Base-by-base conservation (phyloP, 2,329 filamentous ascomycete species). In the Parastagonospora nodorum region DNA sequence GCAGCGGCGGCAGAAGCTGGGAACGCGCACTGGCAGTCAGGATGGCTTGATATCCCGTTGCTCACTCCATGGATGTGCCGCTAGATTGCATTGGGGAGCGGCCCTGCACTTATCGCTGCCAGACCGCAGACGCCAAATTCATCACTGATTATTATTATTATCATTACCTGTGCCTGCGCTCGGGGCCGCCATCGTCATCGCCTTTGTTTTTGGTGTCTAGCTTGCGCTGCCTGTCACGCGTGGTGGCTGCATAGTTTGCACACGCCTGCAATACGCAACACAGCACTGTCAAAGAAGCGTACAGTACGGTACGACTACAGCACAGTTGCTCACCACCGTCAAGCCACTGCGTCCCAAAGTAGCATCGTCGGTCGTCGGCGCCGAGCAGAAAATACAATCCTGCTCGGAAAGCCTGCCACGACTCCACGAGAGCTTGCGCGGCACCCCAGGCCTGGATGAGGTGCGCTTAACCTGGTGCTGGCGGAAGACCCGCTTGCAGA, bases 61-160 rank as follows among this genome's bases (percentile, higher is more conserved):
- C 49, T 50, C 36, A 37, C 50, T 42, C 24, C 24, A 44, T 45
- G 53, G 52, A 55, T 29, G 39, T 8, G 51, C 50, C 55, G 46
- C 58, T 61, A 61, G 58, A 38, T 36, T 48, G 53, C 45, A 50
- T 61, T 59, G 40, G 55, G 55, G 27, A 45, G 31, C 42, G 45
- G 55, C 35, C 53, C 48, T 59, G 51, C 53, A 59, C 53, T 59
- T 59, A 61, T 61, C 56, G 53, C 56, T 53, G 51, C 45, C 45
- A 46, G 19, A 24, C 19, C 19, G 19, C 41, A 42, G 40, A 55
- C 51, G 52, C 57, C 57, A 55, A 41, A 44, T 37, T n/a, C 58
- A 55, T 53, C 49, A 44, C 50, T 53, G 54, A 59, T 53, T 52
- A 50, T 55, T 51, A 52, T 58, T 64, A 58, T 15, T 36, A 33